Conservation (phyloP, 768 basidiomycete genomes). For the Cyclocybe cylindracea region DNA sequence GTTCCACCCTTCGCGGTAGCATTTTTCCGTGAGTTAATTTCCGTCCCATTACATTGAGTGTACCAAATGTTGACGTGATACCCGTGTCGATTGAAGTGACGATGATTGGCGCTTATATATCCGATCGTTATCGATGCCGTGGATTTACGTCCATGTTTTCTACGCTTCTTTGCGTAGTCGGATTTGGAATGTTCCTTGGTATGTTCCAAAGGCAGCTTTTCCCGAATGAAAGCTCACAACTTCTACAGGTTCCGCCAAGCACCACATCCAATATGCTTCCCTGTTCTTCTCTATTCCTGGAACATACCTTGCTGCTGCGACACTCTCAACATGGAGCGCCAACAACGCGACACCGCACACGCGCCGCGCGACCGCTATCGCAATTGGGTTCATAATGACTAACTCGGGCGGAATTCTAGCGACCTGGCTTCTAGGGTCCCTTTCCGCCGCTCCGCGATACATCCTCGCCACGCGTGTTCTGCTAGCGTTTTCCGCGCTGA, state of each 20-base stretch:
- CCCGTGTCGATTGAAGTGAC: conserved; percentile 22
- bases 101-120: conserved; percentile 43
- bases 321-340: conserved; percentile 58
- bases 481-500: conserved; percentile 39
- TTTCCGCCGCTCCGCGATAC: conserved; percentile 53
- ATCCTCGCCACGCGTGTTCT: conserved; percentile 46
- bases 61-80: background rate
- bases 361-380: conserved; percentile 59
- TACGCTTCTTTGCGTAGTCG: conserved; percentile 42
- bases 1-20: conserved; percentile 57
- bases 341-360: conserved; percentile 62
- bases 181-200: conserved; percentile 61
- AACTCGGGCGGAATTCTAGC: conserved; percentile 62
- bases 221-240: background rate
- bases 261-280: conserved; percentile 49
- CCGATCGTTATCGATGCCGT: conserved; percentile 54
- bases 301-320: conserved; percentile 52
- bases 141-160: conserved; percentile 47
- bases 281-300: conserved; percentile 58
- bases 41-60: background rate
- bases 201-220: conserved; percentile 10
- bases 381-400: conserved; percentile 57
- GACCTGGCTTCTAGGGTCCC: conserved; percentile 57
- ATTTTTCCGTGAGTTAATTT: conserved; percentile 42
- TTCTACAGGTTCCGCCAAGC: conserved; percentile 34